These are phyloP conservation scores for Aspergillus flavus DNA, from an alignment of 2,329 filamentous ascomycete species.

Conservation along the genomic window DNA sequence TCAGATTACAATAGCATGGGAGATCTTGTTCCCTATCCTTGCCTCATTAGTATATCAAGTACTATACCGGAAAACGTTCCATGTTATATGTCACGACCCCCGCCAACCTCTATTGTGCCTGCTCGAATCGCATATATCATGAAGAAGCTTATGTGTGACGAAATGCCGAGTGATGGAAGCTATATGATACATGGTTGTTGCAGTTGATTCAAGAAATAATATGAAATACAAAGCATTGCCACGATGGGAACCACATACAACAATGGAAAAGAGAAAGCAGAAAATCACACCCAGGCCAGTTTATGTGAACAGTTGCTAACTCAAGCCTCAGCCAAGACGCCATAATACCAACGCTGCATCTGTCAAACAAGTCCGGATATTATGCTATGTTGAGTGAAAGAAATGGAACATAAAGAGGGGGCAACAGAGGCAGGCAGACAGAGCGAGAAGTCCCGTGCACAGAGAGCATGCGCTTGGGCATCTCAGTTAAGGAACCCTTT, in stretches of 20 bases:
- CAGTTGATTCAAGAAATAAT: constrained; percentile 17
- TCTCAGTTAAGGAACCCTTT: constrained; percentile 96
- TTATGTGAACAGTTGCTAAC: neutral
- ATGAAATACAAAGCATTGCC: constrained; percentile 13
- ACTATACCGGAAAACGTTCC: neutral
- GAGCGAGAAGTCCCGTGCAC: neutral
- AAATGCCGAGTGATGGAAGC: neutral
- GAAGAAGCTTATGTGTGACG: neutral
- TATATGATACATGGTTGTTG: constrained; percentile 31
- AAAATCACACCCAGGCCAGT: neutral
- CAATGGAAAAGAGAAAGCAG: neutral
- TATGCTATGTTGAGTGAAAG: constrained; percentile 2
- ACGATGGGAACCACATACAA: neutral
- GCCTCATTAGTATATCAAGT: neutral
- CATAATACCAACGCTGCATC: constrained; percentile 7
- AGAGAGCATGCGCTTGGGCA: neutral
- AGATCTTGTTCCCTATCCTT: neutral
- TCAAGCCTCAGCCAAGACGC: constrained; percentile 18
- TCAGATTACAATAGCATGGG: neutral
- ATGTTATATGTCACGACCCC: neutral
- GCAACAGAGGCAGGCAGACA: neutral
- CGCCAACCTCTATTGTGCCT: neutral
- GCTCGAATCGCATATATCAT: neutral
- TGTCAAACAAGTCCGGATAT: neutral
- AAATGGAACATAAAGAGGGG: neutral